Percentiles rank a stretch among this genome's conserved stretches.
phyloP scores from a whole-genome alignment of 495 filamentous ascomycete genomes.

The Hyaloscypha bicolor region DNA sequence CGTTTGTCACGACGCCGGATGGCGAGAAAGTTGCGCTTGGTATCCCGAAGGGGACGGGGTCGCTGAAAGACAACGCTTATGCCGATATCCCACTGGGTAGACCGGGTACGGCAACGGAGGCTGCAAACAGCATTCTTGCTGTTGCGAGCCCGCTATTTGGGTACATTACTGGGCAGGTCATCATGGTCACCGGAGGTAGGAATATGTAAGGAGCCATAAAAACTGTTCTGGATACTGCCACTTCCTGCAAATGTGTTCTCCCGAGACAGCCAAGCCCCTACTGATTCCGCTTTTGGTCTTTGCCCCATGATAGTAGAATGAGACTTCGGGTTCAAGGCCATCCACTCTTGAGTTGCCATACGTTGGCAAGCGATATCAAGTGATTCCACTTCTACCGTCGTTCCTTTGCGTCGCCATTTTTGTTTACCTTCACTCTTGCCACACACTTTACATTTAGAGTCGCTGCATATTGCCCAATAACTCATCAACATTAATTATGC shows the following conservation, averaged over 20 bases:
- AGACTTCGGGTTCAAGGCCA: too few relatives aligned
- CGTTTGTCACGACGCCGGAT: slow-evolving; percentile 72
- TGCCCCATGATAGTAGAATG: too few relatives aligned
- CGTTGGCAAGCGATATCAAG: too few relatives aligned
- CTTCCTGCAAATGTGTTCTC: neutral
- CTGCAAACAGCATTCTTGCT: slow-evolving; percentile 76
- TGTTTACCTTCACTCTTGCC: too few relatives aligned
- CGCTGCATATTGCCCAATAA: too few relatives aligned
- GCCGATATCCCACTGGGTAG: slow-evolving; percentile 76
- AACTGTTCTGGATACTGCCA: neutral
- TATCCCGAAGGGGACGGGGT: slow-evolving; percentile 51
- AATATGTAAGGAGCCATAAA: slow-evolving; percentile 61
- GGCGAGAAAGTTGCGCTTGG: slow-evolving; percentile 78
- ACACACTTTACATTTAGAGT: too few relatives aligned
- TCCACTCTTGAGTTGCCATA: too few relatives aligned
- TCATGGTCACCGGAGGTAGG: slow-evolving; percentile 80
- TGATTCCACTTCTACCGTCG: too few relatives aligned
- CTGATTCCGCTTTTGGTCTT: too few relatives aligned
- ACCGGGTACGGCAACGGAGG: slow-evolving; percentile 76
- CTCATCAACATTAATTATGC: too few relatives aligned
- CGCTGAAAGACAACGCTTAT: slow-evolving; percentile 43
- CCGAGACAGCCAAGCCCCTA: too few relatives aligned
- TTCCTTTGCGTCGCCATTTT: too few relatives aligned
- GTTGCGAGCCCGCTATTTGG: slow-evolving; percentile 77
- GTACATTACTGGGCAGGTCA: slow-evolving; percentile 83